These are phyloP conservation scores for Wickerhamiella occidentalis DNA, from an alignment of 805 yeast genomes.

Conservation along the genomic window DNA sequence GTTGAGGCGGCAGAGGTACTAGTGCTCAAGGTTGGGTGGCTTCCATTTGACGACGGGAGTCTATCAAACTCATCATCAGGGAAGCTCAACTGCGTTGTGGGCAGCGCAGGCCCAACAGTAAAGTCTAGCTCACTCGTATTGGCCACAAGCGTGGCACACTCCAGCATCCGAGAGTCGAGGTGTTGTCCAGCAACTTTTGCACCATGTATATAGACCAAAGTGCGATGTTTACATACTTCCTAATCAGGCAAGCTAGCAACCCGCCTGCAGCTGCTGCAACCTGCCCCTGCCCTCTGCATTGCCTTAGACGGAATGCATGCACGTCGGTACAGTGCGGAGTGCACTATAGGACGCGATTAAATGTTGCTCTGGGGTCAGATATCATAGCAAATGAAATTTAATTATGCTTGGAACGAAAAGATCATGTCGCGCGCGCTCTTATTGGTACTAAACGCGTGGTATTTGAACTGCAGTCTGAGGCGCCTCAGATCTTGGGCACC, in stretches of 20 bases:
- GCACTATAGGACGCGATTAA: not conserved
- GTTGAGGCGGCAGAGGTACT: not conserved
- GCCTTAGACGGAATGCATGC: conserved; percentile 3
- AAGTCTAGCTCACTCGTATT: conserved; percentile 7
- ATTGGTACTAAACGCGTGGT: not conserved
- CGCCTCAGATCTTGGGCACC: not conserved
- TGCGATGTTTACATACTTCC: conserved; percentile 9
- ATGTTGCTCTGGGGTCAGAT: not conserved
- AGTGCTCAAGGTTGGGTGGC: not conserved
- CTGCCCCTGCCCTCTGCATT: conserved; percentile 1
- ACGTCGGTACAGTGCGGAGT: conserved; percentile 3
- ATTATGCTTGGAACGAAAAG: not conserved
- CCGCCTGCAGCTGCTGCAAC: conserved; percentile 4
- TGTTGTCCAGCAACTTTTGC: not conserved
- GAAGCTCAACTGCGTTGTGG: conserved; percentile 9
- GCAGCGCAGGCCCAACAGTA: conserved; percentile 3
- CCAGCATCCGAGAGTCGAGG: conserved; percentile 4
- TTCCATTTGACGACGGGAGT: not conserved
- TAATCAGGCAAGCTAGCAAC: conserved; percentile 11
- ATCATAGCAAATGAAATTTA: not conserved
- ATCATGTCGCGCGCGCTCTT: not conserved
- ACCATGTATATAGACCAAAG: conserved; percentile 7
- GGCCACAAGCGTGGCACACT: conserved; percentile 10
- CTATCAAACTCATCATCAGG: conserved; percentile 8
- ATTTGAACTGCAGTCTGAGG: not conserved